Evolutionary conservation across 192 early-diverging fungal genomes (phyloP).

Genomic region (Gigaspora rosea): DNA sequence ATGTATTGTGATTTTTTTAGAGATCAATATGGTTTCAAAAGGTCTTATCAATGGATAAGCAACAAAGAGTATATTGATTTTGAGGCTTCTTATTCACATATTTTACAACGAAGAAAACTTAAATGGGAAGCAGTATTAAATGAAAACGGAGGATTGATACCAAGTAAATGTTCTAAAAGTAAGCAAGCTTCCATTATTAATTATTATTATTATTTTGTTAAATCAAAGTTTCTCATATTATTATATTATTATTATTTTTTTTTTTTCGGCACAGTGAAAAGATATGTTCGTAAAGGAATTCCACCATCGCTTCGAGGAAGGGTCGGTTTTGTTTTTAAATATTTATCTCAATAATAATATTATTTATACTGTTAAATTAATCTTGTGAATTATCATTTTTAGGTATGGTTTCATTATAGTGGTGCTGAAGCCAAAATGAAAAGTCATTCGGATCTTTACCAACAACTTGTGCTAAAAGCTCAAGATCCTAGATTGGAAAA

Average conservation of each 20-base stretch:
- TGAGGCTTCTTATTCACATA: constrained; percentile 52
- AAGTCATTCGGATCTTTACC: constrained; percentile 60
- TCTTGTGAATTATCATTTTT: constrained; percentile 18
- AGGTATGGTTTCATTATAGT: constrained; percentile 72
- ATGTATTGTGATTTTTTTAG: constrained; percentile 35
- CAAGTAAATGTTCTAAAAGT: constrained; percentile 49
- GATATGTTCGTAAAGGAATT: constrained; percentile 79
- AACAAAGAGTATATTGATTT: constrained; percentile 50
- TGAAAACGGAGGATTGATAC: constrained; percentile 46
- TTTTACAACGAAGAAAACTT: constrained; percentile 46
- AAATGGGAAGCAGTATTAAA: constrained; percentile 55
- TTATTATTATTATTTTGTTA: not conserved
- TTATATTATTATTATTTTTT: not conserved
- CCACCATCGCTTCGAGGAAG: constrained; percentile 65
- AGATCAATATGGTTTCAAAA: constrained; percentile 62
- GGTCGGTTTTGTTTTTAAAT: constrained; percentile 40
- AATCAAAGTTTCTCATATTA: not conserved
- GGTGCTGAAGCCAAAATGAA: constrained; percentile 64
- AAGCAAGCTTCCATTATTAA: not conserved
- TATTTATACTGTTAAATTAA: constrained; percentile 25
- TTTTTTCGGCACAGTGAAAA: constrained; percentile 57
- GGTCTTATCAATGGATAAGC: constrained; percentile 51
- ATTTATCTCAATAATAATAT: constrained; percentile 12
- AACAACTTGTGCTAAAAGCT: constrained; percentile 46
- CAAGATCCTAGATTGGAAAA: constrained; percentile 53